phyloP scores from a whole-genome alignment of 495 filamentous ascomycete genomes.

The Ramalina intermedia region DNA sequence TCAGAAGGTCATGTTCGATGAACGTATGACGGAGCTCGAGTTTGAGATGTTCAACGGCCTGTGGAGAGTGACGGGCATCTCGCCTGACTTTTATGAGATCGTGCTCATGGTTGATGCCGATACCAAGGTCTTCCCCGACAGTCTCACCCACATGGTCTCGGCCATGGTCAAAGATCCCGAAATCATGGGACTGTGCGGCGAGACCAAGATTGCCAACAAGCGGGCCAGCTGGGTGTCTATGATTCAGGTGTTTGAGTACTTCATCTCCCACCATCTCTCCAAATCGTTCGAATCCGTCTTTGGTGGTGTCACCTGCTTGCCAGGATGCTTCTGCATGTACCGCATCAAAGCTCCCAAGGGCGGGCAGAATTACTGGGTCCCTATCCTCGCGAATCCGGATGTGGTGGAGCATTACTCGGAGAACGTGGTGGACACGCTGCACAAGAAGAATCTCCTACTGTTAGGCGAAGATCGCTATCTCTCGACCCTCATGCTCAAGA shows the following conservation, averaged over 20 bases:
- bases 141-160: slow-evolving; percentile 93
- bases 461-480: slow-evolving; percentile 96
- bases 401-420: slow-evolving; percentile 99
- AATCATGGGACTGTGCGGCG: slow-evolving; percentile 97
- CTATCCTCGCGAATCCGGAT: slow-evolving; percentile 95
- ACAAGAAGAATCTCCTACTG: slow-evolving; percentile 94
- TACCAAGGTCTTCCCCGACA: slow-evolving; percentile 97
- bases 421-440: slow-evolving; percentile 96
- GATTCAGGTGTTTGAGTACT: slow-evolving; percentile 99
- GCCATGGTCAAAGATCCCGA: slow-evolving; percentile 99
- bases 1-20: slow-evolving; percentile 99
- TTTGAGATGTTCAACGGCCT: slow-evolving; percentile 99
- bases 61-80: slow-evolving; percentile 96
- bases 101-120: slow-evolving; percentile 99
- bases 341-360: slow-evolving; percentile 98
- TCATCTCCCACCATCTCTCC: slow-evolving; percentile 91
- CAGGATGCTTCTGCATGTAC: slow-evolving; percentile 99
- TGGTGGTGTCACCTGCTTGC: slow-evolving; percentile 97
- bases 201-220: slow-evolving; percentile 99
- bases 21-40: slow-evolving; percentile 99
- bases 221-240: slow-evolving; percentile 85
- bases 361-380: slow-evolving; percentile 98
- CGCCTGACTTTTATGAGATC: slow-evolving; percentile 92
- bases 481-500: slow-evolving; percentile 93
- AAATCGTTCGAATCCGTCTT: slow-evolving; percentile 98